Evolutionary conservation across 192 early-diverging fungal genomes (phyloP), one percentile per base, ranked within the genome.

Genomic region (Coemansia sp.): DNA sequence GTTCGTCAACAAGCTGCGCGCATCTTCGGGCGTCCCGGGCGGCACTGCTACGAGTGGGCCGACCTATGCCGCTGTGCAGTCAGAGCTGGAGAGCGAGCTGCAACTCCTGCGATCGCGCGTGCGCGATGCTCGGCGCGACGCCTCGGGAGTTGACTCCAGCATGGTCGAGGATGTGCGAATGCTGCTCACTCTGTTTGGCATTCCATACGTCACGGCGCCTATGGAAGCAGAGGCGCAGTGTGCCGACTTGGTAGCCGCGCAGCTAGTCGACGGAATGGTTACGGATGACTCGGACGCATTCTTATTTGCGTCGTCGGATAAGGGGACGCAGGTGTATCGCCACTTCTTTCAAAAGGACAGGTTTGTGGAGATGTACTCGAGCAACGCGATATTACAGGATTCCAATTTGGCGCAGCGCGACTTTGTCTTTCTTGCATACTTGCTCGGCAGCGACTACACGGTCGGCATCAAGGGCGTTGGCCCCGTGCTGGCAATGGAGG

Each of bases 181-280:
- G 66, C 75, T 99, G 19, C 80, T 98, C 29, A 76, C 83, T 54
- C 74, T 98, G 11, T 99, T 98, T 90, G 98, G 98, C 2, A 82
- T 98, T 29, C 98, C 98, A 10, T 99, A 90, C 70, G 83, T 98
- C 39, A 86, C 88, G 0, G 93, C 96, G 25, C 96, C 98, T 0
- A 93, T 93, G 91, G 98, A 99, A 83, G 98, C 98, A 5, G 98
- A 99, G 73, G 92, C 95, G 6, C 96, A 99, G 79, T 99, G 98
- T 61, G 98, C 98, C 4, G 69, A 84, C 36, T 71, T 93, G 35
- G 66, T 87, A 6, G 32, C 77, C 2, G 68, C 76, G 2, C 65
- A 71, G 3, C 80, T 97, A 19, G 94, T 97, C 0, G 94, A 99
- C 64, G 98, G 96, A 0, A 95, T 98, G 56, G 86, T 98, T 36